phyloP scores from a whole-genome alignment of 2,329 filamentous ascomycete species.

The Pseudogymnoascus pannorum region DNA sequence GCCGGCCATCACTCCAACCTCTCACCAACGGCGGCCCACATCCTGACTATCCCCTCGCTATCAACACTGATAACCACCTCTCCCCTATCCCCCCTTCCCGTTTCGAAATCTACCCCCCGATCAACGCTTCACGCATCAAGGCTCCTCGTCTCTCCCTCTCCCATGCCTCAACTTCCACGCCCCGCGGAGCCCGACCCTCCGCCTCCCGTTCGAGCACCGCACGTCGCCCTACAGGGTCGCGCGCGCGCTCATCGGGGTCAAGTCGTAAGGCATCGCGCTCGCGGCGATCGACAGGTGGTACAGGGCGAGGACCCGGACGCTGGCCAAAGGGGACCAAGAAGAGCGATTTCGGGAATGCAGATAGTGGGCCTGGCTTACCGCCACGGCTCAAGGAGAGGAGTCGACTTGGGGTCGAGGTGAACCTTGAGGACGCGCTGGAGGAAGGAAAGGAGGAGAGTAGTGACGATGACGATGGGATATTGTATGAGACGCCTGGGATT shows the following conservation, averaged over 20 bases:
- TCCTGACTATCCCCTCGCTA: background rate
- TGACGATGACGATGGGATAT: slow-evolving; percentile 20
- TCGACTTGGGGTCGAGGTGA: slow-evolving; percentile 26
- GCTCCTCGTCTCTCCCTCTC: slow-evolving; percentile 25
- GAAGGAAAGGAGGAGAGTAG: slow-evolving; percentile 9
- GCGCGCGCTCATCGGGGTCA: slow-evolving; percentile 19
- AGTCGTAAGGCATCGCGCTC: slow-evolving; percentile 28
- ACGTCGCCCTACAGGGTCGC: slow-evolving; percentile 18
- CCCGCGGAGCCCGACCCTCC: slow-evolving; percentile 15
- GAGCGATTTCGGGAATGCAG: slow-evolving; percentile 59
- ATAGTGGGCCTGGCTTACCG: slow-evolving; percentile 56
- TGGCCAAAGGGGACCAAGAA: slow-evolving; percentile 65
- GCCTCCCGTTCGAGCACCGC: slow-evolving; percentile 28
- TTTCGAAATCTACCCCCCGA: slow-evolving; percentile 71
- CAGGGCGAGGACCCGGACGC: slow-evolving; percentile 55
- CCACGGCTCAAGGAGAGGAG: slow-evolving; percentile 36
- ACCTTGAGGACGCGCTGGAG: slow-evolving; percentile 20
- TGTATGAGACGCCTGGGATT: slow-evolving; percentile 23
- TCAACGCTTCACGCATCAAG: slow-evolving; percentile 43
- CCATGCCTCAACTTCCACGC: slow-evolving; percentile 17
- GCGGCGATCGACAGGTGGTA: slow-evolving; percentile 53
- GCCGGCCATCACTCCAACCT: background rate
- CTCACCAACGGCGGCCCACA: background rate
- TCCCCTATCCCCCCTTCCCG: slow-evolving; percentile 56
- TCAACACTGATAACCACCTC: background rate